Evolutionary conservation across 495 filamentous ascomycete species (phyloP), one percentile per base, ranked within the genome.

Genomic region (Penicillium robsamsonii): DNA sequence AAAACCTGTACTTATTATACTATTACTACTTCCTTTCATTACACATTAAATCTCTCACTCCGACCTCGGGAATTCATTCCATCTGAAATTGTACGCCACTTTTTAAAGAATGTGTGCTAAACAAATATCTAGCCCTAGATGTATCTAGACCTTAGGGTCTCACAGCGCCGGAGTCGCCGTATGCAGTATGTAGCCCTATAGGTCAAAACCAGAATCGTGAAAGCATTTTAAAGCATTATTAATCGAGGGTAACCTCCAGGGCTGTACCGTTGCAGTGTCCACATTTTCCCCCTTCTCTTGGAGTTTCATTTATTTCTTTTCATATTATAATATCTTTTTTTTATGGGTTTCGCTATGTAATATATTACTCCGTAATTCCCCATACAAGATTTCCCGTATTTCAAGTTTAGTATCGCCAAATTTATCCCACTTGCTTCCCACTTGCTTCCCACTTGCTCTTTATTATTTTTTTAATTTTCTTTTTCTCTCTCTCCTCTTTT

Each of bases 321-420:
- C 2, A 35, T 49, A 37, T 22, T 20, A 25, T 12, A 13, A 27
- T 0, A 27, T 1, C 22, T 27, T 27, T 31, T 17, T 31, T 29
- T 50, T 13, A 51, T 52, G 37, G 22, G 38, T 47, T 47, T 18
- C 31, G 2, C 25, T 47, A 11, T 17, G 45, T 47, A 47, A 47
- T 47, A 47, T 47, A 47, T 53, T 45, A 46, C 37, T 44, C 30
- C 25, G 51, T 58, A 59, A 46, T 56, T 50, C 52, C 24, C 57
- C 57, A 47, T 44, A 43, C 43, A 40, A 33, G 30, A 48, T 53
- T 56, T 50, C 55, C 55, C 24, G 59, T 69, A 70, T 70, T 69
- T 63, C 61, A 64, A 53, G 47, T 58, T 62, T 50, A 67, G 60
- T 46, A 68, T 65, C 62, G 62, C 58, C 59, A 58, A 54, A 61